Evolutionary conservation across 208 protist species (phyloP).

Genomic region (Spongospora subterranea): DNA sequence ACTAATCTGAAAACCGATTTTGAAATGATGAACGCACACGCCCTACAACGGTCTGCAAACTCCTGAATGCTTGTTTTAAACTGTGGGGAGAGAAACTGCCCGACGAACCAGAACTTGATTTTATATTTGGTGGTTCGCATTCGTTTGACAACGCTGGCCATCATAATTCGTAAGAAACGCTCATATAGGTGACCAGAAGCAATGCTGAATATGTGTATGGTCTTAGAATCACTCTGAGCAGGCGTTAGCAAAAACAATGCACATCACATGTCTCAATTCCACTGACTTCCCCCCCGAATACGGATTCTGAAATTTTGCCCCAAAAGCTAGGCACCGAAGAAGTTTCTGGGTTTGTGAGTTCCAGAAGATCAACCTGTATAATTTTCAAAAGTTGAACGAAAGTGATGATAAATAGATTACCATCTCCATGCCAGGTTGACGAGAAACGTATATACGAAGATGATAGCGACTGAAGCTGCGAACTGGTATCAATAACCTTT

Average conservation of each 20-base stretch:
- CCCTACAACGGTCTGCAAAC: conserved; percentile 47
- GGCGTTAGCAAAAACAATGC: no score
- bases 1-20: conserved; percentile 27
- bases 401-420: not conserved
- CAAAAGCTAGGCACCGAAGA: not conserved
- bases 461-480: not conserved
- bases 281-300: not conserved
- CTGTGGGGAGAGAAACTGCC: conserved; percentile 94
- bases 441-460: not conserved
- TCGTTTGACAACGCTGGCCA: conserved; percentile 88
- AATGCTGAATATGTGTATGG: conserved; percentile 96
- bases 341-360: not conserved
- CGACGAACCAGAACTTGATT: conserved; percentile 99
- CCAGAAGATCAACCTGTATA: not conserved
- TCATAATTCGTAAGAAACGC: conserved; percentile 98
- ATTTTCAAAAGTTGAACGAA: not conserved
- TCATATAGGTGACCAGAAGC: conserved; percentile 93
- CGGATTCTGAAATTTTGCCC: not conserved
- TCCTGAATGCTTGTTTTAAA: conserved; percentile 83
- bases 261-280: no score
- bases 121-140: conserved; percentile 60
- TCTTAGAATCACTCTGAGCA: conserved; percentile 73
- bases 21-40: not conserved
- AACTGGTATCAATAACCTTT: not conserved
- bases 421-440: conserved; percentile 25